These are phyloP conservation scores for Beauveria medogensis DNA, from an alignment of 2,329 filamentous ascomycete species.

Conservation along the genomic window DNA sequence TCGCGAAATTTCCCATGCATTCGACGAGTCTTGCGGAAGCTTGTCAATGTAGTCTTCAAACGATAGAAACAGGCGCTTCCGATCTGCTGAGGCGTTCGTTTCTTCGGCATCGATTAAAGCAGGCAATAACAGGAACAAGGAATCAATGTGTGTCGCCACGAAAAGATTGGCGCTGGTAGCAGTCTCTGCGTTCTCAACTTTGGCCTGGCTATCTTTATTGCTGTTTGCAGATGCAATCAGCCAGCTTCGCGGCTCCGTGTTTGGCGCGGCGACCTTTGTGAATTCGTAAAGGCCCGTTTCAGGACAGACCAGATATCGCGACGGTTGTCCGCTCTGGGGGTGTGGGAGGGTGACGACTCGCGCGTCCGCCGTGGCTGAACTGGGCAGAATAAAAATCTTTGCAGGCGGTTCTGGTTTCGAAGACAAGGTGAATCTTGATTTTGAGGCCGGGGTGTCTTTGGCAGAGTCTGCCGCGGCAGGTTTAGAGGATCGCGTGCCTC, in stretches of 20 bases:
- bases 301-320: constrained; percentile 55
- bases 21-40: constrained; percentile 44
- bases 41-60: constrained; percentile 65
- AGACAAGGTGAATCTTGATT: constrained; percentile 32
- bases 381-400: constrained; percentile 54
- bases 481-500: constrained; percentile 40
- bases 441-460: constrained; percentile 21
- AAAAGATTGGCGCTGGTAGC: constrained; percentile 66
- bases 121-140: constrained; percentile 75
- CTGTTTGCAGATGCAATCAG: constrained; percentile 36
- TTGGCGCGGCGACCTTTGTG: constrained; percentile 46
- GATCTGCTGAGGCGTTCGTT: constrained; percentile 33
- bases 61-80: constrained; percentile 58
- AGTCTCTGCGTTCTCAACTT: constrained; percentile 34
- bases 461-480: constrained; percentile 18
- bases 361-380: constrained; percentile 42
- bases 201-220: constrained; percentile 7
- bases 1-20: constrained; percentile 50
- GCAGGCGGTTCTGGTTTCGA: constrained; percentile 35
- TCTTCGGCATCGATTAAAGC: constrained; percentile 45
- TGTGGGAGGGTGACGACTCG: constrained; percentile 53
- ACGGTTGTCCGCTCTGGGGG: constrained; percentile 45
- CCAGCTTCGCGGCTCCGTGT: constrained; percentile 52
- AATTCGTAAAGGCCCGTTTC: constrained; percentile 58
- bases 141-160: constrained; percentile 75